Evolutionary conservation across 305 asterid species (phyloP).

Genomic region (Stenogyne calaminthoides): DNA sequence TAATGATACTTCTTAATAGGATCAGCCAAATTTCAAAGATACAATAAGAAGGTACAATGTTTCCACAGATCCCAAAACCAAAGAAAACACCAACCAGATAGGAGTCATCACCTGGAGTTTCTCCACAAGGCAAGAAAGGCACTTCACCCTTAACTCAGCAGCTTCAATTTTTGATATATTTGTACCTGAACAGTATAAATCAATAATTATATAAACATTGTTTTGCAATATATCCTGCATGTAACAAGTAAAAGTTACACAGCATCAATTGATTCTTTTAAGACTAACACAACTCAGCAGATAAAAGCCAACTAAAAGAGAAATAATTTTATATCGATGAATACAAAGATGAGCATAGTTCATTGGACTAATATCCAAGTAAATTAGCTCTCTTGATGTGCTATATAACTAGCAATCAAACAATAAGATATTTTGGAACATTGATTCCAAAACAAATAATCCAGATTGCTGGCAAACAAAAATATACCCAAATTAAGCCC

Average conservation of each 20-base stretch:
- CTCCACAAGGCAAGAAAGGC: slow-evolving; percentile 70
- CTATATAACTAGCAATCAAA: too few relatives aligned
- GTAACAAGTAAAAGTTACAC: background rate
- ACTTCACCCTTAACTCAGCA: slow-evolving; percentile 61
- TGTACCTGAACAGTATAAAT: slow-evolving; percentile 60
- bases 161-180: slow-evolving; percentile 78
- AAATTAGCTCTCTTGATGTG: background rate
- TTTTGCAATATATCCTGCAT: slow-evolving; percentile 10
- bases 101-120: slow-evolving; percentile 61
- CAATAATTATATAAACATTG: slow-evolving; percentile 10
- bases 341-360: background rate
- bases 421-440: background rate
- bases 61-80: background rate
- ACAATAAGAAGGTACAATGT: background rate
- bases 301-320: slow-evolving; percentile 23
- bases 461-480: slow-evolving; percentile 6
- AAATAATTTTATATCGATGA: background rate
- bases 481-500: slow-evolving; percentile 81
- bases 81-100: background rate
- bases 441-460: background rate
- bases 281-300: background rate
- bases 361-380: background rate
- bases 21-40: slow-evolving; percentile 15
- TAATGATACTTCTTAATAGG: background rate
- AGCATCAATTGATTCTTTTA: background rate